Conservation (phyloP, 2,329 filamentous ascomycete genomes). For the Penicillium sp. region DNA sequence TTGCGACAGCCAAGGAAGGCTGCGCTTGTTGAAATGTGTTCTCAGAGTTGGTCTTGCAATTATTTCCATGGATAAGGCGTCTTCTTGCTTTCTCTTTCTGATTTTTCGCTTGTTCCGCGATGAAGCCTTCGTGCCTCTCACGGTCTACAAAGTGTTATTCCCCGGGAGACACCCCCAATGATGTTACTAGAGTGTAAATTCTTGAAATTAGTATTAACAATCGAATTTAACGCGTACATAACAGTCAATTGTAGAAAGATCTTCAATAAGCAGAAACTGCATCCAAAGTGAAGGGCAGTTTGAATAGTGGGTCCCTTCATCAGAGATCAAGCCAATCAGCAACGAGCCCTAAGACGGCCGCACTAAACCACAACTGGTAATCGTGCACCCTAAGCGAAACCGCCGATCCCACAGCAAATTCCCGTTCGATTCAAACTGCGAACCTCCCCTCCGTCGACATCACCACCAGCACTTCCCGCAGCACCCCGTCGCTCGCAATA, state of each 20-base stretch:
- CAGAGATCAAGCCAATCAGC: background rate
- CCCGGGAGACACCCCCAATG: background rate
- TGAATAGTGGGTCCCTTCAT: slow-evolving; percentile 3
- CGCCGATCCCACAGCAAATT: slow-evolving; percentile 34
- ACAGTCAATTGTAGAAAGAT: background rate
- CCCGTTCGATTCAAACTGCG: slow-evolving; percentile 31
- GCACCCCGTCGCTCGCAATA: slow-evolving; percentile 47
- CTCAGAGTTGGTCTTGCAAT: slow-evolving; percentile 9
- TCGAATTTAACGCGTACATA: background rate
- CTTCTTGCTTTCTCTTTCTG: slow-evolving; percentile 5
- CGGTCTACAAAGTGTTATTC: slow-evolving; percentile 8
- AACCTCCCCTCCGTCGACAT: slow-evolving; percentile 34
- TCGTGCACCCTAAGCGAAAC: slow-evolving; percentile 35
- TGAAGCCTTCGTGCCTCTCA: slow-evolving; percentile 1
- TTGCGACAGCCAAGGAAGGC: slow-evolving; percentile 77
- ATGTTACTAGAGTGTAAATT: slow-evolving; percentile 13
- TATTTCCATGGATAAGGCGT: slow-evolving; percentile 23
- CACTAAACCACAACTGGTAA: slow-evolving; percentile 23
- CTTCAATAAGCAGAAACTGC: background rate
- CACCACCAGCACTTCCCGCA: slow-evolving; percentile 37
- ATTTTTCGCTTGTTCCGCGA: slow-evolving; percentile 3
- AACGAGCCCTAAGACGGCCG: slow-evolving; percentile 9
- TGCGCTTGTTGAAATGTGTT: slow-evolving; percentile 69
- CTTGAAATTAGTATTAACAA: background rate
- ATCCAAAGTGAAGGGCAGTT: background rate